phyloP scores from a whole-genome alignment of 2,329 filamentous ascomycete genomes.

The Fusarium torreyae region DNA sequence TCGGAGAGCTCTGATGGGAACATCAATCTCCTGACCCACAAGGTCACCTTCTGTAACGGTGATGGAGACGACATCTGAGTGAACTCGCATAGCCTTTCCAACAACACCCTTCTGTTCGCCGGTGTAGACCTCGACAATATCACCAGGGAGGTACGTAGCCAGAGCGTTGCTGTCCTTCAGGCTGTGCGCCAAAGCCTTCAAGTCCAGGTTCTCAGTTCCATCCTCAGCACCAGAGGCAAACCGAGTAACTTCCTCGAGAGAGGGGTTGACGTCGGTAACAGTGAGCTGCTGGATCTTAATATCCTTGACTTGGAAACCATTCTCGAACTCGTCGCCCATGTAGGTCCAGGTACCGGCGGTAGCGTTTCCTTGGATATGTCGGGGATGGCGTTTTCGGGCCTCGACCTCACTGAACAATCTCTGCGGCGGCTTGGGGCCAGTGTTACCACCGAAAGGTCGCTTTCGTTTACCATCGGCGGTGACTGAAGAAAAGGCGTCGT shows the following conservation, averaged over 20 bases:
- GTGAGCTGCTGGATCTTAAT: constrained; percentile 89
- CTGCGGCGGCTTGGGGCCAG: constrained; percentile 83
- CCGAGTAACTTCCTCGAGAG: constrained; percentile 94
- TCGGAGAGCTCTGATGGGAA: constrained; percentile 90
- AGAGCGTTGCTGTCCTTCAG: constrained; percentile 87
- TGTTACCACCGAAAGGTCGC: constrained; percentile 69
- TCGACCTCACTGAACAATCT: constrained; percentile 94
- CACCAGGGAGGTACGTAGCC: constrained; percentile 90
- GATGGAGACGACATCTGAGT: constrained; percentile 92
- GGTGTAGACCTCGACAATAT: constrained; percentile 96
- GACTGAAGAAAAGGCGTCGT: constrained; percentile 71
- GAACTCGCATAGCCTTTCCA: constrained; percentile 87
- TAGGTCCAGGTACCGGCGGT: constrained; percentile 88
- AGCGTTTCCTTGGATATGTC: constrained; percentile 74
- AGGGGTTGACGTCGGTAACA: constrained; percentile 93
- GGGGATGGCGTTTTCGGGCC: constrained; percentile 87
- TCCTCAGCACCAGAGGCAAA: constrained; percentile 92
- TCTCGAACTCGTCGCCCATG: constrained; percentile 89
- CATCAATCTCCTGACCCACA: constrained; percentile 87
- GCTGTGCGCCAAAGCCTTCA: constrained; percentile 90
- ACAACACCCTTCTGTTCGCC: constrained; percentile 95
- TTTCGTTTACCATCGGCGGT: constrained; percentile 82
- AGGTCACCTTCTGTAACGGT: constrained; percentile 87
- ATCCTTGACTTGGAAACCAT: constrained; percentile 94
- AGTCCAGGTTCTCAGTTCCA: constrained; percentile 92